Base-by-base conservation (phyloP, 768 basidiomycete species). In the Collybia sordida region DNA sequence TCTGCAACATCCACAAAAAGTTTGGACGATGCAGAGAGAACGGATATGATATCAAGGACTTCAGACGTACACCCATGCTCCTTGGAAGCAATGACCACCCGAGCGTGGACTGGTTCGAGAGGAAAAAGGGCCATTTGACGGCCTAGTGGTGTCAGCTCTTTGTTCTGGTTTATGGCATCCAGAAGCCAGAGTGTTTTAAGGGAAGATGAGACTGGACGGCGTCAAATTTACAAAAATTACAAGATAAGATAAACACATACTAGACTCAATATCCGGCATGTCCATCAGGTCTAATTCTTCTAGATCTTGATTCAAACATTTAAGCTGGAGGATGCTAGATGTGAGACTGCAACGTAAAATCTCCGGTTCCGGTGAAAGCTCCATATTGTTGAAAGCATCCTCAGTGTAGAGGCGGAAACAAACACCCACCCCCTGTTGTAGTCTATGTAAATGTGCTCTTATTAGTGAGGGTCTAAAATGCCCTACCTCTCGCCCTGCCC, bases 381-480 rank as follows among this genome's bases (percentile, higher is more conserved):
- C 69, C 78, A 98, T 80, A 9, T 69, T 66, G 39, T 80, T 73
- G 67, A 88, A 98, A 4, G 83, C 79, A 3, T 81, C 75, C 64
- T 95, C 89, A 0, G 96, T 93, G 69, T 96, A 99, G 11, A 99
- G 72, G 19, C 97, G 83, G 70, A 90, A 99, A 68, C 97, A 99
- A 41, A 79, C 74, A 6, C 97, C 97, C 25, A 76, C 71, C 3
- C 90, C 86, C 88, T 92, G 51, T 18, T 48, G 12, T 45, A 34
- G 6, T 36, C 54, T 17, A 47, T 37, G 44, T n/a, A n/a, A n/a
- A n/a, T n/a, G 37, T 25, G 42, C 27, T 22, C 21, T 42, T 21
- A 9, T 38, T 3, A 19, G 8, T 6, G 9, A 44, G 28, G 42
- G 15, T 36, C 9, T 27, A 9, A 41, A 11, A 22, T 6, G 18